Percentiles rank a stretch among this genome's conserved stretches.
These are phyloP conservation scores for Endocladia muricata DNA, from an alignment of 31 red algal genomes.

Conservation along the genomic window DNA sequence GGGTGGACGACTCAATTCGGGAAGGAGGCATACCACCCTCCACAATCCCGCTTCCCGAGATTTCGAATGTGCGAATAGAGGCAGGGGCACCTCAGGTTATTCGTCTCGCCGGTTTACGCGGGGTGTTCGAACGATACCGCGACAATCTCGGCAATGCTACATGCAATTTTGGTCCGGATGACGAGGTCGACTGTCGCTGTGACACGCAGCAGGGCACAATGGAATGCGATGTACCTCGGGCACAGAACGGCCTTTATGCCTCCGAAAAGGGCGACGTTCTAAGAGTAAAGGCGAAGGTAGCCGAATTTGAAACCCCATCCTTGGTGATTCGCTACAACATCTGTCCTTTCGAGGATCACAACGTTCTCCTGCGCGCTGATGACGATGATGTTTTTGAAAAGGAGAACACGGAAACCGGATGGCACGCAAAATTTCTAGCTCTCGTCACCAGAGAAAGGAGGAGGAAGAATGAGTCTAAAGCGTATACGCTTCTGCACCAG, in stretches of 20 bases:
- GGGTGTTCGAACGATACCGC: constrained; percentile 34
- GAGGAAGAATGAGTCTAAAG: background rate
- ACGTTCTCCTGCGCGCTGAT: background rate
- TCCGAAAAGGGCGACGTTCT: background rate
- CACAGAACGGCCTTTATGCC: background rate
- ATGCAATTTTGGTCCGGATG: constrained; percentile 34
- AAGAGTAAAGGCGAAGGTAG: constrained; percentile 34
- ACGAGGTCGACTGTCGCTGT: constrained; percentile 35
- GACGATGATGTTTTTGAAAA: background rate
- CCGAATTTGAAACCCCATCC: constrained; percentile 51
- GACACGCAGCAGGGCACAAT: constrained; percentile 37
- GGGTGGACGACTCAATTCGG: no score
- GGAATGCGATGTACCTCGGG: constrained; percentile 46
- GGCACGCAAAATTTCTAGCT: background rate
- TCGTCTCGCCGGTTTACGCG: constrained; percentile 30
- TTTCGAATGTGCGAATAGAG: constrained; percentile 11
- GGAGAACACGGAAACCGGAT: background rate
- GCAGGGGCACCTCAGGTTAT: constrained; percentile 52
- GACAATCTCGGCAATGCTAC: constrained; percentile 31
- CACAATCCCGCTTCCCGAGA: no score
- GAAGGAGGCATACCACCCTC: no score
- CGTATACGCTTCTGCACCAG: constrained; percentile 35
- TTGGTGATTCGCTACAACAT: constrained; percentile 18
- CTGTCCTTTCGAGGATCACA: constrained; percentile 14
- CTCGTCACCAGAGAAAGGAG: background rate